Percentiles rank a stretch among this genome's conserved stretches.
Evolutionary conservation across 202 grass and related monocot species (phyloP).

Genomic region (Setaria viridis): DNA sequence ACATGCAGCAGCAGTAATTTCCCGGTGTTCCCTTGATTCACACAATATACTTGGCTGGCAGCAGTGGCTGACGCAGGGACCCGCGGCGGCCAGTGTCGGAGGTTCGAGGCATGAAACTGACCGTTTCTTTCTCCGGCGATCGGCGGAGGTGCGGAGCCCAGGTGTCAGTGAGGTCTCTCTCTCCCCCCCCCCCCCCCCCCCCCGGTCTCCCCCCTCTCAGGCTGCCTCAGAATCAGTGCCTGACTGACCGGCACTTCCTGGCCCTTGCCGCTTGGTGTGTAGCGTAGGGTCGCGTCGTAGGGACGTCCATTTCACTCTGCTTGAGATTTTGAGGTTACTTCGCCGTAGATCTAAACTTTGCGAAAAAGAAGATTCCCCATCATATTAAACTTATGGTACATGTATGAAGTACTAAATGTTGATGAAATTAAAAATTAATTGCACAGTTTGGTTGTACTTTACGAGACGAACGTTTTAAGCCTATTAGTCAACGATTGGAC

Average conservation of each 20-base stretch:
- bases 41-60: conserved; percentile 2
- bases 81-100: not conserved
- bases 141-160: not conserved
- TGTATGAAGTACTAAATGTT: no score
- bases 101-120: not conserved
- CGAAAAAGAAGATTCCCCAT: no score
- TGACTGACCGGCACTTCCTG: conserved; percentile 1
- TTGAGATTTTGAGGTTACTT: not conserved
- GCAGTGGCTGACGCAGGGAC: not conserved
- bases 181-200: no score
- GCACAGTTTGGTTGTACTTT: no score
- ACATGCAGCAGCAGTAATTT: no score
- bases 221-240: not conserved
- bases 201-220: not conserved
- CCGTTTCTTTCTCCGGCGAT: not conserved
- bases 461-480: no score
- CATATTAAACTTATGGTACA: no score
- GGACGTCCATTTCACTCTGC: not conserved
- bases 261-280: not conserved
- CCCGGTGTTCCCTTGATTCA: not conserved
- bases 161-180: not conserved
- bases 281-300: not conserved
- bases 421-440: no score
- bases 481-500: no score
- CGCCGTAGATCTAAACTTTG: no score